Base-by-base conservation (phyloP, 768 basidiomycete genomes). In the Tricholoma sp. region DNA sequence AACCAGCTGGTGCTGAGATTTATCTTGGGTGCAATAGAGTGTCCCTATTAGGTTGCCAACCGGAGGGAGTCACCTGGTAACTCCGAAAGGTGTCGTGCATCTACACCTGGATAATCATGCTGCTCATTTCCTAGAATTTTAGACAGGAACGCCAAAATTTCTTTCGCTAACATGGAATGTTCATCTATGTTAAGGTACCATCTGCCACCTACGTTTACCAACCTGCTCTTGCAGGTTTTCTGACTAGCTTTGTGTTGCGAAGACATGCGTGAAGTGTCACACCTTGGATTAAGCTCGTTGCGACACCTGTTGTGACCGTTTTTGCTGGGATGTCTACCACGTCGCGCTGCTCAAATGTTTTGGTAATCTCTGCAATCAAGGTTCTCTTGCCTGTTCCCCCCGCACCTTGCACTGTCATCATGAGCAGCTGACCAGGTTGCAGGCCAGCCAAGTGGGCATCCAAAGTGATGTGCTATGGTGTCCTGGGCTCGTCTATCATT, bases 321-420 rank as follows among this genome's bases (percentile, higher is more conserved):
- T 75, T 80, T 0, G 70, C 57, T 0, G 80, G 59, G 0, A 61
- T 17, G 5, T 53, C 11, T 0, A 1, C 1, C 10, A 52, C 53
- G 0, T 59, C 56, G 9, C 44, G 48, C 4, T 15, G 17, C 0
- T 31, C 49, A 48, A 80, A 80, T 1, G 66, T 60, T 3, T 74
- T 59, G 0, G 74, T 72, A 0, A 80, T 66, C 0, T 69, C 69
- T 29, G 74, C 60, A 10, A 80, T 77, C 0, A 77, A 52, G 1
- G 61, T 66, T 0, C 77, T 75, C 54, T 81, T 81, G 0, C 80
- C 77, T 0, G 73, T 75, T 0, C 79, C 78, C 0, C 77, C 78
- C 50, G 74, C 68, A 0, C 79, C 79, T 0, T 65, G 59, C 0
- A 80, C 57, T n/a, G n/a, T n/a, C 0, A 72, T 34, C 76, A 79